A percentile compares a stretch with the other conserved stretches of the same genome.
These are phyloP conservation scores for Diutina neorugosa DNA, from an alignment of 1,139 yeast species.

Conservation along the genomic window DNA sequence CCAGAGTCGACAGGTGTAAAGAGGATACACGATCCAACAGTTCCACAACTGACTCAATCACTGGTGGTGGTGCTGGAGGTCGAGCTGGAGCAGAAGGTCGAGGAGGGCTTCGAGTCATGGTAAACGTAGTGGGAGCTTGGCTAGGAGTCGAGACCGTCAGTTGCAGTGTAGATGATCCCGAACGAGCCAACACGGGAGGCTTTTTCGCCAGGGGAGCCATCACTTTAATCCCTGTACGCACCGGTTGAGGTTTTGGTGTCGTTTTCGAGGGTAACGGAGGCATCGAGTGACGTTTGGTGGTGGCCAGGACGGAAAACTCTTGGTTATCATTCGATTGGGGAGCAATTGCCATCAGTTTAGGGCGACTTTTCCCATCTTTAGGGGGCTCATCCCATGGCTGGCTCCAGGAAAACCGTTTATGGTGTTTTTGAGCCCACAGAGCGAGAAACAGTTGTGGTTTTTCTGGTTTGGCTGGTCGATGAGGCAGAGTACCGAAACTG, in stretches of 20 bases:
- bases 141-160: neutral
- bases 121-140: neutral
- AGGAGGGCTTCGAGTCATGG: neutral
- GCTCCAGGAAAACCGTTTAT: neutral
- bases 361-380: neutral
- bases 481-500: neutral
- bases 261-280: neutral
- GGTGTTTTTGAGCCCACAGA: too few species aligned
- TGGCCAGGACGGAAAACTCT: neutral
- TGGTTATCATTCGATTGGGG: neutral
- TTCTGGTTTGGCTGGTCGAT: neutral
- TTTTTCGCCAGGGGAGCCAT: neutral
- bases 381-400: neutral
- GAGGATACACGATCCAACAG: neutral
- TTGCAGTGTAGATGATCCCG: neutral
- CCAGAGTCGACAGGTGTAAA: neutral
- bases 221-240: neutral
- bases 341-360: neutral
- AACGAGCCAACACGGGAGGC: neutral
- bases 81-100: neutral
- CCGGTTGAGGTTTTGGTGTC: neutral
- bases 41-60: too few species aligned
- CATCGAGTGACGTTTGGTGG: neutral
- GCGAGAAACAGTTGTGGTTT: neutral
- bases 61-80: neutral